phyloP scores from a whole-genome alignment of 1,139 yeast species.

The Suhomyces terraborum region DNA sequence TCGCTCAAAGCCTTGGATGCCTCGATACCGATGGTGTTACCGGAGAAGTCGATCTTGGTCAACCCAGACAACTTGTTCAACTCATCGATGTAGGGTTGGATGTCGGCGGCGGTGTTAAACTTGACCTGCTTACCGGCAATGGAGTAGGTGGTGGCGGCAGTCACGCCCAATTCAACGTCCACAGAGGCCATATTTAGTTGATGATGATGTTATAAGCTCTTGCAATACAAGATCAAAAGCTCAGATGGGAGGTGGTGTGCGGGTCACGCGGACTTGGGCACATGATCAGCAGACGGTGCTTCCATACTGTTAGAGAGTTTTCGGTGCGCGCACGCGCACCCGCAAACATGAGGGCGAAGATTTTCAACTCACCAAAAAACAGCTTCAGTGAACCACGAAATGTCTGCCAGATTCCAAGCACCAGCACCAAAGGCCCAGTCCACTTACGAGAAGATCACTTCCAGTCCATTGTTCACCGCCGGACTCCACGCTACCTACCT shows the following conservation, averaged over 20 bases:
- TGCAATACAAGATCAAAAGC: no score
- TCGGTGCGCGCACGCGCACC: not conserved
- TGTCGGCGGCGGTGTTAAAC: conserved; percentile 72
- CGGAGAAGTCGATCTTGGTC: conserved; percentile 75
- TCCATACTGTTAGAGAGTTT: no score
- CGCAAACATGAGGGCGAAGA: not conserved
- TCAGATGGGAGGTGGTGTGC: no score
- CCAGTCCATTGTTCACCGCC: conserved; percentile 65
- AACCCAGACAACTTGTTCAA: conserved; percentile 43
- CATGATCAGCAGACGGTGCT: no score
- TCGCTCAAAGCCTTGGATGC: conserved; percentile 76
- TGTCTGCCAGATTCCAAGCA: conserved; percentile 24
- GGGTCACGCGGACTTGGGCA: not conserved
- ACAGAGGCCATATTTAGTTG: conserved; percentile 25
- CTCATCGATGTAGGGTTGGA: conserved; percentile 62
- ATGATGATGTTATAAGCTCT: not conserved
- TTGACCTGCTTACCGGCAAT: conserved; percentile 78
- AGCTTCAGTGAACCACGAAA: conserved; percentile 4
- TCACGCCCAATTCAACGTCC: conserved; percentile 32
- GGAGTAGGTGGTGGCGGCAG: conserved; percentile 47
- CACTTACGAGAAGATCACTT: conserved; percentile 52
- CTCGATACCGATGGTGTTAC: conserved; percentile 91
- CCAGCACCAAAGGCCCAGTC: conserved; percentile 31
- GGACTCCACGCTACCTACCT: conserved; percentile 64
- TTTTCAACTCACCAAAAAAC: conserved; percentile 1